Conservation (phyloP, 306 rosid species). For the Quercus suber region DNA sequence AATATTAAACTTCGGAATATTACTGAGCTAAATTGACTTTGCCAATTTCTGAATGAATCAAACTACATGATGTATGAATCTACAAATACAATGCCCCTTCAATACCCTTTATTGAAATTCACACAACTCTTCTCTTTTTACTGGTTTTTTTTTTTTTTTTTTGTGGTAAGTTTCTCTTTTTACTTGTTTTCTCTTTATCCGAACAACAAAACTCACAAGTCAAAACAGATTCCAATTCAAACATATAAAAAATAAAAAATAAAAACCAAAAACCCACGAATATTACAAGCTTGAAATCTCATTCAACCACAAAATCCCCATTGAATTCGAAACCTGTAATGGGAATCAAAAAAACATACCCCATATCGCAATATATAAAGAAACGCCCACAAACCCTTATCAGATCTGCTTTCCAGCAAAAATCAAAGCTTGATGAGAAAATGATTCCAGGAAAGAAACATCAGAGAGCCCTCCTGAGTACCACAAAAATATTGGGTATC, state of each 20-base stretch:
- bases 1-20: not conserved
- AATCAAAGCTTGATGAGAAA: slow-evolving; percentile 15
- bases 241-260: not conserved
- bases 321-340: not conserved
- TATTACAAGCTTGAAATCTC: not conserved
- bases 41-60: slow-evolving; percentile 9
- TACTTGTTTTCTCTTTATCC: not conserved
- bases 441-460: slow-evolving; percentile 32
- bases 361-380: slow-evolving; percentile 39
- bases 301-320: not conserved
- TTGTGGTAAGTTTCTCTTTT: too few species aligned
- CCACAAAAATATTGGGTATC: not conserved
- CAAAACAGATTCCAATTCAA: not conserved
- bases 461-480: slow-evolving; percentile 21
- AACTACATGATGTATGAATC: not conserved
- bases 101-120: not conserved
- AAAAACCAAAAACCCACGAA: not conserved
- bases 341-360: slow-evolving; percentile 47
- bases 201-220: not conserved
- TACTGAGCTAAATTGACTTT: not conserved
- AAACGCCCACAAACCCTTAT: slow-evolving; percentile 26
- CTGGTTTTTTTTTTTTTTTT: not conserved
- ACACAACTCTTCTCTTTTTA: not conserved
- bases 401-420: slow-evolving; percentile 20
- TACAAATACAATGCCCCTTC: not conserved